Conservation (phyloP, 2,329 filamentous ascomycete genomes). For the Celoporthe dispersa region DNA sequence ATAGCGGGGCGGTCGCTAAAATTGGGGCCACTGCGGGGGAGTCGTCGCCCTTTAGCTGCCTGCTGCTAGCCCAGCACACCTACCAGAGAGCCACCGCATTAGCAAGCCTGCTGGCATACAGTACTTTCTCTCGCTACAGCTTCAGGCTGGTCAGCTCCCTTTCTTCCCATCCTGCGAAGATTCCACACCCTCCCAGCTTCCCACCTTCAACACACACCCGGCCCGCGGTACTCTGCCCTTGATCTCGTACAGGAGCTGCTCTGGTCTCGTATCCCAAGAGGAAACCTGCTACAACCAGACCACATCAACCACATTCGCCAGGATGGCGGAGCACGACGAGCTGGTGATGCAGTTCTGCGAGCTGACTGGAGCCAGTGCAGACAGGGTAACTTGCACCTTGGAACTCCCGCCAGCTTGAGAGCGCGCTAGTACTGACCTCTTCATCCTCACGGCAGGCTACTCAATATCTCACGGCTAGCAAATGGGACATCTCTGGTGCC, state of each 20-base stretch:
- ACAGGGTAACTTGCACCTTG: constrained; percentile 46
- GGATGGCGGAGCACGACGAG: constrained; percentile 48
- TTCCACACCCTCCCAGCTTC: not conserved
- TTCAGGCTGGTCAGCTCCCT: not conserved
- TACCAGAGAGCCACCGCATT: not conserved
- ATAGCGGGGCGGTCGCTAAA: constrained; percentile 17
- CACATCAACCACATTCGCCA: constrained; percentile 31
- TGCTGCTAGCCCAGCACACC: not conserved
- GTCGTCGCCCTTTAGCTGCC: constrained; percentile 24
- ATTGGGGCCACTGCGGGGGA: constrained; percentile 7
- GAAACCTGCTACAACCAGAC: not conserved
- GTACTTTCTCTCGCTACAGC: not conserved
- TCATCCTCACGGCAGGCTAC: constrained; percentile 57
- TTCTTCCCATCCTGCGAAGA: not conserved
- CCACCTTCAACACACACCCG: not conserved
- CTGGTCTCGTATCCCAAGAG: not conserved
- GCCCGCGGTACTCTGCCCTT: not conserved
- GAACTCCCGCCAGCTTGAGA: not conserved
- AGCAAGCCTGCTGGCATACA: constrained; percentile 4
- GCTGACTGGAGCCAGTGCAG: constrained; percentile 56
- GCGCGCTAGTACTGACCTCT: not conserved
- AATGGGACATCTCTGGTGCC: constrained; percentile 70
- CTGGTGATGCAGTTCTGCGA: constrained; percentile 58
- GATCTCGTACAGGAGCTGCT: not conserved
- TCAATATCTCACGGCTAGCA: constrained; percentile 66